phyloP scores from a whole-genome alignment of 441 rosid genomes.

The Erysimum pusillum region DNA sequence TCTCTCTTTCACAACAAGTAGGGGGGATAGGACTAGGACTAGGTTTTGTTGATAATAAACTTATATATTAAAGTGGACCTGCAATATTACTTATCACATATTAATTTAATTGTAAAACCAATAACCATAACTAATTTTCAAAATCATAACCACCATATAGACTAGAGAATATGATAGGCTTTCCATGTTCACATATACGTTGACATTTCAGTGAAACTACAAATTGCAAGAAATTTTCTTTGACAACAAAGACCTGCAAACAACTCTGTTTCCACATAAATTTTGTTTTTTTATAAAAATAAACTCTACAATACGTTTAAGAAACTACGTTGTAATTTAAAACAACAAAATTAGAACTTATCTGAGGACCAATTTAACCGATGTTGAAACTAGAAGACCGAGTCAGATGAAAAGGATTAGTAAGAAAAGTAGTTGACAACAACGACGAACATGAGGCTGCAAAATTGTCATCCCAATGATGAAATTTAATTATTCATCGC shows the following conservation, averaged over 20 bases:
- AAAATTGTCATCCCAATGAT: slow-evolving; percentile 42
- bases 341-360: slow-evolving; percentile 5
- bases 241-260: slow-evolving; percentile 43
- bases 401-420: slow-evolving; percentile 53
- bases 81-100: not conserved
- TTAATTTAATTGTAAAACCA: not conserved
- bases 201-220: slow-evolving; percentile 34
- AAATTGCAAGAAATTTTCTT: not conserved
- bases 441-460: slow-evolving; percentile 45
- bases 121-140: not conserved
- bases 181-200: slow-evolving; percentile 41
- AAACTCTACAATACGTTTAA: slow-evolving; percentile 4
- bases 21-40: too few species aligned
- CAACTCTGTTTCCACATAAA: slow-evolving; percentile 44
- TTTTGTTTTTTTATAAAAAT: slow-evolving; percentile 23
- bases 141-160: slow-evolving; percentile 15
- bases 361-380: slow-evolving; percentile 45
- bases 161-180: slow-evolving; percentile 23
- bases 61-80: too few species aligned
- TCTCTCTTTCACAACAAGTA: too few species aligned
- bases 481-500: slow-evolving; percentile 55
- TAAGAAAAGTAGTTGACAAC: slow-evolving; percentile 47
- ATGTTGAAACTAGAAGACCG: slow-evolving; percentile 54
- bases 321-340: slow-evolving; percentile 15
- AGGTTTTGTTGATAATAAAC: too few species aligned